phyloP scores from a whole-genome alignment of 2,329 filamentous ascomycete species.

The Boeremia lycopersici region DNA sequence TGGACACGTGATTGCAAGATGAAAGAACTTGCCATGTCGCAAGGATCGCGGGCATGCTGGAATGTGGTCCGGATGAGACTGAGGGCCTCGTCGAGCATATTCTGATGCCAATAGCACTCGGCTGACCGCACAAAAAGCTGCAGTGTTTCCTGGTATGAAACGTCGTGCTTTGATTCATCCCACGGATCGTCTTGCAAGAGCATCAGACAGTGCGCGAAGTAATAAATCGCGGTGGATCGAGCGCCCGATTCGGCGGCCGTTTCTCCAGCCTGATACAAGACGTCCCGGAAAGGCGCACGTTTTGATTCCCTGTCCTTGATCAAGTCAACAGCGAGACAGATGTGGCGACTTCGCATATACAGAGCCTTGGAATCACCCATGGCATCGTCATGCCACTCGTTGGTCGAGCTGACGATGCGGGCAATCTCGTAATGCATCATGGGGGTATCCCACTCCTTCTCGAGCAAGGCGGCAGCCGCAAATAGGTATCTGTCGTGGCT shows the following conservation, averaged over 20 bases:
- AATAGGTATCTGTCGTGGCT: slow-evolving; percentile 86
- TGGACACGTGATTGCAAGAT: slow-evolving; percentile 82
- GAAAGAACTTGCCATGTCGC: slow-evolving; percentile 84
- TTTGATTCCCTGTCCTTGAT: slow-evolving; percentile 69
- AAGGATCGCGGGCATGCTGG: slow-evolving; percentile 68
- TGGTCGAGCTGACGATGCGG: slow-evolving; percentile 77
- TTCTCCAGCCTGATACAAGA: slow-evolving; percentile 80
- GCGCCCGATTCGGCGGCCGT: slow-evolving; percentile 82
- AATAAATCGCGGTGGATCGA: slow-evolving; percentile 79
- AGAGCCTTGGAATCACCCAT: slow-evolving; percentile 56
- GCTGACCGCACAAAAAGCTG: slow-evolving; percentile 73
- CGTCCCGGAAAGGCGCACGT: slow-evolving; percentile 71
- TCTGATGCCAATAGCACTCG: slow-evolving; percentile 82
- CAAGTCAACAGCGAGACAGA: slow-evolving; percentile 76
- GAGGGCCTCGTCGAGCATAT: slow-evolving; percentile 70
- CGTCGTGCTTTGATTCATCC: slow-evolving; percentile 71
- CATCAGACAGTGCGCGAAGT: slow-evolving; percentile 75
- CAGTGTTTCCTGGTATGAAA: slow-evolving; percentile 84
- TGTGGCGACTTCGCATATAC: slow-evolving; percentile 79
- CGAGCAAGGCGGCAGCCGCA: slow-evolving; percentile 66
- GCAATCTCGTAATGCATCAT: slow-evolving; percentile 90
- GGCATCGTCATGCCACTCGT: slow-evolving; percentile 60
- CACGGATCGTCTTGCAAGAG: slow-evolving; percentile 83
- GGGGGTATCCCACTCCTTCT: slow-evolving; percentile 60
- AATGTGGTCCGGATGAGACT: slow-evolving; percentile 74